Percentiles rank a stretch among this genome's conserved stretches.
phyloP scores from a whole-genome alignment of 768 basidiomycete genomes.

The Leccinum rimulosum region DNA sequence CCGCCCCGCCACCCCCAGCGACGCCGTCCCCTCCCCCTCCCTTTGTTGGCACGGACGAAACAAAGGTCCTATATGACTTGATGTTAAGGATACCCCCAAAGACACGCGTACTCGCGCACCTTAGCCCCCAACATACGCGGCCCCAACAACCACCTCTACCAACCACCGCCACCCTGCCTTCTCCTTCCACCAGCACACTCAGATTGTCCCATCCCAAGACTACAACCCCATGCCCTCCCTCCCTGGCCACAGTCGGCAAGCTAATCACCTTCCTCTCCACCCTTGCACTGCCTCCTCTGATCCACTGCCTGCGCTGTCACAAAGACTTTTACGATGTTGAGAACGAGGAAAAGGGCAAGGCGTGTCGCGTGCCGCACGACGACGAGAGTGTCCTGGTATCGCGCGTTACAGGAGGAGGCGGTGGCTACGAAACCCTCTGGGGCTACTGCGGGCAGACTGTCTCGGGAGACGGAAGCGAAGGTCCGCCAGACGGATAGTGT shows the following conservation, averaged over 20 bases:
- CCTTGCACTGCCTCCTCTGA: conserved; percentile 61
- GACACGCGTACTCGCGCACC: conserved; percentile 53
- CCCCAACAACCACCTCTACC: conserved; percentile 5
- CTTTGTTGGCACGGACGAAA: conserved; percentile 37
- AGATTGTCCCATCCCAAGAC: conserved; percentile 7
- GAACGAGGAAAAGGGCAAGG: conserved; percentile 56
- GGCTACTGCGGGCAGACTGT: conserved; percentile 71
- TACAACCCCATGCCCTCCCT: conserved; percentile 21
- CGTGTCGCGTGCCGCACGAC: conserved; percentile 71
- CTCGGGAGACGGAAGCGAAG: conserved; percentile 76
- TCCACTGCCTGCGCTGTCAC: conserved; percentile 79
- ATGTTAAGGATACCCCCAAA: conserved; percentile 63
- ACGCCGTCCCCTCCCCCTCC: conserved; percentile 35
- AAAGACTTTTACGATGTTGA: conserved; percentile 67
- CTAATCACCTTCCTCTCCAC: conserved; percentile 59
- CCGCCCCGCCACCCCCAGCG: conserved; percentile 25
- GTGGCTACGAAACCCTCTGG: conserved; percentile 56
- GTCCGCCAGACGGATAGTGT: conserved; percentile 85
- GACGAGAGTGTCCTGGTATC: conserved; percentile 79
- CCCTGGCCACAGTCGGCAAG: conserved; percentile 40
- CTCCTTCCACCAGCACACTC: conserved; percentile 12
- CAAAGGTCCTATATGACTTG: conserved; percentile 46
- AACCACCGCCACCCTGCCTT: conserved; percentile 1
- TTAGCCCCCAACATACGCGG: no score
- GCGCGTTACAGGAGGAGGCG: conserved; percentile 41